These are phyloP conservation scores for Aspergillus sp. DNA, from an alignment of 2,329 filamentous ascomycete species.

Conservation along the genomic window DNA sequence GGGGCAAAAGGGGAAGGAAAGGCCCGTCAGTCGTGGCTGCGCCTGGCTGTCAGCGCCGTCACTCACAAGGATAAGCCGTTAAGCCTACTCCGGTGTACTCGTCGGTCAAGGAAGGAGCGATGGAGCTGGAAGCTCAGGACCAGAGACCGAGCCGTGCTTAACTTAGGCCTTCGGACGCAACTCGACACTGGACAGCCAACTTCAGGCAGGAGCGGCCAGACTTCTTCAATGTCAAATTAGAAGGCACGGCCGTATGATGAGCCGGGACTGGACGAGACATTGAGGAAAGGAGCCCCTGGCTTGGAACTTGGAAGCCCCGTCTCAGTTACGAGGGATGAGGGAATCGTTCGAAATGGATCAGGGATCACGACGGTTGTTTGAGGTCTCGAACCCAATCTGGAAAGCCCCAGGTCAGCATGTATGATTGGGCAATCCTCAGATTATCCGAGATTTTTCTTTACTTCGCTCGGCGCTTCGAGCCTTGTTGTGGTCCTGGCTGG, in stretches of 20 bases:
- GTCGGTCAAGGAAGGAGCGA: neutral
- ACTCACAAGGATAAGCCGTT: too few relatives aligned
- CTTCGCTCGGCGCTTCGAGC: neutral
- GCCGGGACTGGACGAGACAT: neutral
- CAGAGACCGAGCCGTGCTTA: too few relatives aligned
- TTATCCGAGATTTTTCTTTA: neutral
- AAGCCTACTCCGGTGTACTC: too few relatives aligned
- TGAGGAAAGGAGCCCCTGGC: neutral
- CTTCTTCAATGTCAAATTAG: neutral
- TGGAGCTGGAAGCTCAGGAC: too few relatives aligned
- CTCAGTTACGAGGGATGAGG: neutral
- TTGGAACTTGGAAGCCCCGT: neutral
- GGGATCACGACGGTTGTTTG: neutral
- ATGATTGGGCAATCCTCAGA: constrained; percentile 1
- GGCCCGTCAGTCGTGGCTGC: neutral
- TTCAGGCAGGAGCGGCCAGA: neutral
- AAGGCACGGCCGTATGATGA: neutral
- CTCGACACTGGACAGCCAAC: neutral
- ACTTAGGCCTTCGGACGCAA: too few relatives aligned
- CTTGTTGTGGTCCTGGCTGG: neutral
- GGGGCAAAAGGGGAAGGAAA: neutral
- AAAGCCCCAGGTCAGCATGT: neutral
- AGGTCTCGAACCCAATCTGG: neutral
- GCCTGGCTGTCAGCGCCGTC: too few relatives aligned
- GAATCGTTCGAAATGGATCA: neutral